phyloP scores from a whole-genome alignment of 371 early-diverging fungal species.

The Encephalitozoon romaleae region DNA sequence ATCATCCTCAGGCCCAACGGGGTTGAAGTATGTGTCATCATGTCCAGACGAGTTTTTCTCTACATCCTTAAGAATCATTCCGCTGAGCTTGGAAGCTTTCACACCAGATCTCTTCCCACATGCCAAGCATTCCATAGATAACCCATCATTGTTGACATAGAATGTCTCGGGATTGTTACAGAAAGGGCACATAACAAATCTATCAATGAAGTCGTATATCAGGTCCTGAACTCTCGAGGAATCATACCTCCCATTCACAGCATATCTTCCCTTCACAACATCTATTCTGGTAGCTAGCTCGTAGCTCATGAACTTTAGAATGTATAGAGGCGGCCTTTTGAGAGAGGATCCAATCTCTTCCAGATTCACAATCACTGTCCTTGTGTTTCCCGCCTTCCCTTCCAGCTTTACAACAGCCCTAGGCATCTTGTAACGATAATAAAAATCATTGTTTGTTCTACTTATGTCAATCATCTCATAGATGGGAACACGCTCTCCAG shows the following conservation, averaged over 20 bases:
- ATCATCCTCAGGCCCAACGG: background rate
- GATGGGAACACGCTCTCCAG: background rate
- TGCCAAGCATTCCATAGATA: slow-evolving; percentile 54
- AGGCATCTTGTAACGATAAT: slow-evolving; percentile 99
- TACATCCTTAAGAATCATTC: slow-evolving; percentile 48
- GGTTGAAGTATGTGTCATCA: background rate
- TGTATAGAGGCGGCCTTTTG: slow-evolving; percentile 71
- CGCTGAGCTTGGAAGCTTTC: slow-evolving; percentile 44
- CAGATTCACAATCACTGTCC: slow-evolving; percentile 94
- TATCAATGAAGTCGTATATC: slow-evolving; percentile 83
- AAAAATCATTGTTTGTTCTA: slow-evolving; percentile 66
- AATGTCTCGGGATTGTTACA: slow-evolving; percentile 97
- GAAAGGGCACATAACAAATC: slow-evolving; percentile 81
- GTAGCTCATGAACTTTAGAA: slow-evolving; percentile 82
- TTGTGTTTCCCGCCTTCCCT: slow-evolving; percentile 94
- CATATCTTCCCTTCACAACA: slow-evolving; percentile 76
- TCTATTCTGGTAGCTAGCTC: slow-evolving; percentile 88
- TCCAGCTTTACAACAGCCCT: slow-evolving; percentile 69
- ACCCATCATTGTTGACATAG: slow-evolving; percentile 55
- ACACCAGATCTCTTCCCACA: slow-evolving; percentile 51
- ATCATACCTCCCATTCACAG: slow-evolving; percentile 90
- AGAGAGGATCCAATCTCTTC: slow-evolving; percentile 80
- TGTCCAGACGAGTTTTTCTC: background rate
- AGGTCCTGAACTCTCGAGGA: slow-evolving; percentile 73
- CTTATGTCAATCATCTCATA: slow-evolving; percentile 51